Conservation (phyloP, 176 grass and related monocot species). For the Coix lacrymajobi region DNA sequence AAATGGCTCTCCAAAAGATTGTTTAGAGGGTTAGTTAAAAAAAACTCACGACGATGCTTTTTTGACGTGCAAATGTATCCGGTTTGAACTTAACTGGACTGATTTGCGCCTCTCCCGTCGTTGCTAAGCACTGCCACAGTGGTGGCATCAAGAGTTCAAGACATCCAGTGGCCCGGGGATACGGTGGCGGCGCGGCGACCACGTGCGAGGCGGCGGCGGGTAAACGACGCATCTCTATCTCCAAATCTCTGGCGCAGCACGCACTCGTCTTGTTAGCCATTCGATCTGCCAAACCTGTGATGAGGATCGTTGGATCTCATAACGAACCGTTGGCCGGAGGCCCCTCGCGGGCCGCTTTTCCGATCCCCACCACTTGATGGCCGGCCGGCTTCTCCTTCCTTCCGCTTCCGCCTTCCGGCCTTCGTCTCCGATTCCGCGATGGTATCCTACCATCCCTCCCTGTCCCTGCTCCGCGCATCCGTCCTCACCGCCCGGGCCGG, state of each 20-base stretch:
- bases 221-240: neutral
- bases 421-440: neutral
- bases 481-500: neutral
- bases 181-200: neutral
- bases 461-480: constrained; percentile 12
- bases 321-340: neutral
- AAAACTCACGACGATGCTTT: too few relatives aligned
- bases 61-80: too few relatives aligned
- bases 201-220: neutral
- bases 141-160: neutral
- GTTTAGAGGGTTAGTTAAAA: too few relatives aligned
- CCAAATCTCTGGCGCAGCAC: neutral
- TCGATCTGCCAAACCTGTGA: neutral
- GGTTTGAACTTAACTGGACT: too few relatives aligned
- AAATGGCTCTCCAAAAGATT: too few relatives aligned
- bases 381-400: neutral
- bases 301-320: neutral
- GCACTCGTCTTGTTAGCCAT: neutral
- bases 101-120: too few relatives aligned
- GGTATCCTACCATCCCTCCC: constrained; percentile 27
- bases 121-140: too few relatives aligned
- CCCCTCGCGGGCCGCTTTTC: neutral
- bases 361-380: neutral
- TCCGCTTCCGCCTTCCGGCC: neutral
- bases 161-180: neutral